Conservation (phyloP, 139 green algal genomes). For the Haematococcus sp. region DNA sequence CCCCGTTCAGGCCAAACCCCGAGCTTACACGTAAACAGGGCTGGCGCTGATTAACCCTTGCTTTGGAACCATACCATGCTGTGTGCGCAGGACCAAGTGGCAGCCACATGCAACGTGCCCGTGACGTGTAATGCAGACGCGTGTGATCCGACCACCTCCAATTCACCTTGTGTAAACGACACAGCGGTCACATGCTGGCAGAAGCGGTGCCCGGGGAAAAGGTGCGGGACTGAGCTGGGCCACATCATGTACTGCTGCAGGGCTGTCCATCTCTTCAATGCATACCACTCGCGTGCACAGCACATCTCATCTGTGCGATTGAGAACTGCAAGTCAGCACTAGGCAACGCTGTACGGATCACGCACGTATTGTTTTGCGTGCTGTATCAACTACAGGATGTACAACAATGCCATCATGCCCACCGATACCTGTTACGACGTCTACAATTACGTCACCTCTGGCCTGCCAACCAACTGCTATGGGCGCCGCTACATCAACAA, state of each 20-base stretch:
- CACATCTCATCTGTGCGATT: no score
- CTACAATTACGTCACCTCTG: conserved; percentile 17
- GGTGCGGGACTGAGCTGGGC: no score
- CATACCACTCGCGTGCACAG: no score
- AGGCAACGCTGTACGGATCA: background rate
- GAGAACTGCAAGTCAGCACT: no score
- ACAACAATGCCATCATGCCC: conserved; percentile 36
- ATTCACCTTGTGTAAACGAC: conserved; percentile 31
- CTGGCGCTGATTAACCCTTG: no score
- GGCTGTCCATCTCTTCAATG: no score
- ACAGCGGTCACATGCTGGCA: conserved; percentile 8
- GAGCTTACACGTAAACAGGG: no score
- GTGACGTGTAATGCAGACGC: conserved; percentile 4
- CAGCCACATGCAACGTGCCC: background rate
- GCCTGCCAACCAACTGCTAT: conserved; percentile 32
- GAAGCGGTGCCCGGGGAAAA: conserved; percentile 22
- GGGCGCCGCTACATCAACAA: conserved; percentile 35
- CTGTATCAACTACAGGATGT: conserved; percentile 25
- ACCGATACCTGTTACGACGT: conserved; percentile 3
- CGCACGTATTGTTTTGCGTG: background rate
- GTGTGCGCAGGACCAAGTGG: no score
- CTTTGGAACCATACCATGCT: no score
- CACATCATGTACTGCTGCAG: no score
- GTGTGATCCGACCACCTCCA: conserved; percentile 11
- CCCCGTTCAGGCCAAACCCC: no score